These are phyloP conservation scores for Thalassiosira pacifica DNA, from an alignment of 352 stramenopile species.

Conservation along the genomic window DNA sequence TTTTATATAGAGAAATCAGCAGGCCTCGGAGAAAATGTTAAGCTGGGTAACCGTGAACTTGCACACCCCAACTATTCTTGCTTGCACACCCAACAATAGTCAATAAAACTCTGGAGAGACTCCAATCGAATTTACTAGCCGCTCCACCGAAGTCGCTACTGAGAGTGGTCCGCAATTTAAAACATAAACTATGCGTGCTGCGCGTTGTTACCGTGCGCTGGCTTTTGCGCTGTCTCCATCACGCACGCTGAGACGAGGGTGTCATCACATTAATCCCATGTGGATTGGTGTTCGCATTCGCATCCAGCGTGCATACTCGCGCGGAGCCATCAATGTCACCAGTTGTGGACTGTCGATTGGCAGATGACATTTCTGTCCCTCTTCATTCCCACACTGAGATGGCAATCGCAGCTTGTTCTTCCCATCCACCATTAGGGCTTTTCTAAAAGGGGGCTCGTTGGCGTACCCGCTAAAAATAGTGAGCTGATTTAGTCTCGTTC, in stretches of 20 bases:
- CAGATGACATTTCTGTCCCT: not conserved
- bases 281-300: not conserved
- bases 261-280: not conserved
- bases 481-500: no score
- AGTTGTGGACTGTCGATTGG: not conserved
- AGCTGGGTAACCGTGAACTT: not conserved
- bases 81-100: not conserved
- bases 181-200: not conserved
- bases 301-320: not conserved
- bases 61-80: not conserved
- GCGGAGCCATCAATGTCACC: constrained; percentile 18
- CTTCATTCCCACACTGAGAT: no score
- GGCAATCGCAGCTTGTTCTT: no score
- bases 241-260: not conserved
- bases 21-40: not conserved
- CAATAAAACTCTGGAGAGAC: not conserved
- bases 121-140: no score
- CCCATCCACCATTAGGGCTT: no score
- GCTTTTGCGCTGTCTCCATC: not conserved
- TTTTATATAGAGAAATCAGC: not conserved
- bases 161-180: not conserved
- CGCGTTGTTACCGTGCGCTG: not conserved
- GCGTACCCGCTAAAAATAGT: no score
- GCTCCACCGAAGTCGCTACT: no score
- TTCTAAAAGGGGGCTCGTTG: no score